phyloP scores from a whole-genome alignment of 2,329 filamentous ascomycete genomes.

The Elsinoe perseae region DNA sequence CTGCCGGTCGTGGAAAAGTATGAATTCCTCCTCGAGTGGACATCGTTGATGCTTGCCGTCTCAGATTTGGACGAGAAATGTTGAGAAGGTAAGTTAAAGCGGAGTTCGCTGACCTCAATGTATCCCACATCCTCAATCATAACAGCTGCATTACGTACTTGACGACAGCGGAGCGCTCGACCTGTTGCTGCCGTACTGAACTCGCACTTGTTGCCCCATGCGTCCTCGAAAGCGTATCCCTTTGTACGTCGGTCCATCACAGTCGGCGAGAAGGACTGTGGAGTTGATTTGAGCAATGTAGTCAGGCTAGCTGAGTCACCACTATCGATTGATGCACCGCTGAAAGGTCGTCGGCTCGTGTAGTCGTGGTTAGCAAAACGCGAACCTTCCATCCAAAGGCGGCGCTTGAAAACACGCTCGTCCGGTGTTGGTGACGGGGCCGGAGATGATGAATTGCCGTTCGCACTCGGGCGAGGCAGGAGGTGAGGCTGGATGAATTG shows the following conservation, averaged over 20 bases:
- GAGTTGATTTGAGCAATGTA: neutral
- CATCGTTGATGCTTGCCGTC: neutral
- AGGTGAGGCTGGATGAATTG: constrained; percentile 44
- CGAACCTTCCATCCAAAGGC: constrained; percentile 43
- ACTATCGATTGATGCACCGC: neutral
- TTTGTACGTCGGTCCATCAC: constrained; percentile 45
- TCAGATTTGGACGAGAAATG: constrained; percentile 14
- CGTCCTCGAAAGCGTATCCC: constrained; percentile 69
- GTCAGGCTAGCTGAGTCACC: neutral
- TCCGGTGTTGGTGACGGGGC: constrained; percentile 23
- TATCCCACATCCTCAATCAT: constrained; percentile 42
- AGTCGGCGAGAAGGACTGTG: constrained; percentile 23
- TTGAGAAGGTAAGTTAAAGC: constrained; percentile 70
- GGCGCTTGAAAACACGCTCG: constrained; percentile 36
- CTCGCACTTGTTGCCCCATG: constrained; percentile 81
- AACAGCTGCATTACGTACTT: constrained; percentile 19
- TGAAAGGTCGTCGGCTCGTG: constrained; percentile 31
- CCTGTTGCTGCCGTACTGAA: constrained; percentile 74
- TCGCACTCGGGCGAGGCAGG: constrained; percentile 21
- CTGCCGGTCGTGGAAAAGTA: constrained; percentile 5
- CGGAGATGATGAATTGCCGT: constrained; percentile 23
- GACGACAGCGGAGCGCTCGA: constrained; percentile 37
- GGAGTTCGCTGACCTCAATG: constrained; percentile 66
- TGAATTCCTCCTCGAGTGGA: neutral
- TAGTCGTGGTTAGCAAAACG: constrained; percentile 33